These are phyloP conservation scores for Paraconiothyrium sp. DNA, from an alignment of 2,329 filamentous ascomycete species.

Conservation along the genomic window DNA sequence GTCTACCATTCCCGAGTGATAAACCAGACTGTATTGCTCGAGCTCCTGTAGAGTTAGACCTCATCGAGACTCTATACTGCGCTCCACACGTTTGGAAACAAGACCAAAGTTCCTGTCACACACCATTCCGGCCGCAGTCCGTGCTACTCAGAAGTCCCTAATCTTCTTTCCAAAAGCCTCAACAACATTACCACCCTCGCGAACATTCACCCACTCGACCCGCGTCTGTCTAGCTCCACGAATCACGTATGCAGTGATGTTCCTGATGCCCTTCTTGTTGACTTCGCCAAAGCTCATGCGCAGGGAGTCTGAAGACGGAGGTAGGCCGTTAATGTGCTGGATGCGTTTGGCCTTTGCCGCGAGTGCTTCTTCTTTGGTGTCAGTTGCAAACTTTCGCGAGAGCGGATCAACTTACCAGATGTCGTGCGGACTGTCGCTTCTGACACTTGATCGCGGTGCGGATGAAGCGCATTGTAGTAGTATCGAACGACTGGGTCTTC, in stretches of 20 bases:
- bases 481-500: not conserved
- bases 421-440: not conserved
- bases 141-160: not conserved
- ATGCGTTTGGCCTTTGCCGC: not conserved
- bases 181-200: not conserved
- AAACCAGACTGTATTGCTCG: not conserved
- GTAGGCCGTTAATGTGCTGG: conserved; percentile 1
- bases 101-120: not conserved
- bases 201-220: conserved; percentile 1
- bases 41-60: too few species aligned
- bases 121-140: not conserved
- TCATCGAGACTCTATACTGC: too few species aligned
- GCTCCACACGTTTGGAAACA: too few species aligned
- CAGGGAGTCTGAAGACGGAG: not conserved
- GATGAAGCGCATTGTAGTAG: not conserved
- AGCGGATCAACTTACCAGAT: not conserved
- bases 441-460: not conserved
- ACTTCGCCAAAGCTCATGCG: conserved; percentile 7
- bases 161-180: conserved; percentile 7
- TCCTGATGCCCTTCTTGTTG: conserved; percentile 2
- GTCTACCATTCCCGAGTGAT: not conserved
- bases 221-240: not conserved
- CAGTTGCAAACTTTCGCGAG: not conserved
- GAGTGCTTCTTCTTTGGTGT: not conserved
- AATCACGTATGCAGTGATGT: conserved; percentile 4